Evolutionary conservation across 345 rosid genomes (phyloP).

Genomic region (Arabis alpina): DNA sequence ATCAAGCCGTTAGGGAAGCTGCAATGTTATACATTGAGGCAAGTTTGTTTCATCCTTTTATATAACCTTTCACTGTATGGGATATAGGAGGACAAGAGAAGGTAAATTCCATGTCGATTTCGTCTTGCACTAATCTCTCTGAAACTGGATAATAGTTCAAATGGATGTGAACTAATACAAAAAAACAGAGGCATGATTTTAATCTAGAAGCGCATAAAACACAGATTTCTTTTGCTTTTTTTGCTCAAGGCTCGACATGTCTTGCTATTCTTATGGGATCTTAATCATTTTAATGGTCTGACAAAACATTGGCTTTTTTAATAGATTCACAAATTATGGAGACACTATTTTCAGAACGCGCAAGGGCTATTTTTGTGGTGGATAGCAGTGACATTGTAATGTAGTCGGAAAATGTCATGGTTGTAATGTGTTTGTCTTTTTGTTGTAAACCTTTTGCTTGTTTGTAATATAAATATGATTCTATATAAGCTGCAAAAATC

Average conservation of each 20-base stretch:
- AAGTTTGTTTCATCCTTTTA: constrained; percentile 22
- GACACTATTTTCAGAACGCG: constrained; percentile 62
- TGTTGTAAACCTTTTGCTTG: no score
- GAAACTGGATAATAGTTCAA: neutral
- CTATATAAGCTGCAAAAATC: no score
- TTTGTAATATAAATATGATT: no score
- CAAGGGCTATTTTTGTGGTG: constrained; percentile 78
- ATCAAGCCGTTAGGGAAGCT: constrained; percentile 90
- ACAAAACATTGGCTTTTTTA: neutral
- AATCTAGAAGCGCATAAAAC: neutral
- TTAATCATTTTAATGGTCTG: neutral
- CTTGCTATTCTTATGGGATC: neutral
- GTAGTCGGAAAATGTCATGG: no score
- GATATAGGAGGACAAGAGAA: constrained; percentile 73
- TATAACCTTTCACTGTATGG: constrained; percentile 74
- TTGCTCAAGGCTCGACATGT: no score
- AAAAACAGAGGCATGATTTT: neutral
- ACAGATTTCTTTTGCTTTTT: neutral
- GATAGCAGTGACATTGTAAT: constrained; percentile 63
- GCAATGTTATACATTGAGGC: constrained; percentile 95
- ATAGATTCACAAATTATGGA: constrained; percentile 82
- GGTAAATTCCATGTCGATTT: constrained; percentile 41
- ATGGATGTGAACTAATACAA: neutral
- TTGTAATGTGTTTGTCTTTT: no score
- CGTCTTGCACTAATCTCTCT: constrained; percentile 5